phyloP scores from a whole-genome alignment of 2,329 filamentous ascomycete genomes.

The Chaetothyriales sp. region DNA sequence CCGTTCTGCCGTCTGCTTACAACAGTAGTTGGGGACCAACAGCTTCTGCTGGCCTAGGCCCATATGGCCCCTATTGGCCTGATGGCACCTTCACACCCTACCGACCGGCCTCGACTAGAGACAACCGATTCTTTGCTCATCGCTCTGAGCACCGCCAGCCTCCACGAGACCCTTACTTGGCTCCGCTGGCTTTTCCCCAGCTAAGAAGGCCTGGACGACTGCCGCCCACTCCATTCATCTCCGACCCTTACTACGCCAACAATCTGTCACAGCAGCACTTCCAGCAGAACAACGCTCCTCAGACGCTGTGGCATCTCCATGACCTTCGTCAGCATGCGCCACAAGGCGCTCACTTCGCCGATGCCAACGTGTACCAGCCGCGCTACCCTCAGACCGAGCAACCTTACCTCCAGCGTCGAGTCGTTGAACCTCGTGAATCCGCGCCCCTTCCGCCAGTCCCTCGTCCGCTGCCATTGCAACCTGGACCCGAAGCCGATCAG shows the following conservation, averaged over 20 bases:
- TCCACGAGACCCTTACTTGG: not conserved
- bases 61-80: constrained; percentile 49
- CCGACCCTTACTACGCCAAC: constrained; percentile 1
- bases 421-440: not conserved
- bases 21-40: constrained; percentile 44
- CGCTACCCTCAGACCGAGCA: not conserved
- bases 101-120: constrained; percentile 41
- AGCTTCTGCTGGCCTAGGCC: constrained; percentile 40
- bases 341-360: not conserved
- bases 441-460: not conserved
- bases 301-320: not conserved
- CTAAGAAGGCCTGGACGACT: constrained; percentile 2
- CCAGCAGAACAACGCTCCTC: not conserved
- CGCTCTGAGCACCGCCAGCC: not conserved
- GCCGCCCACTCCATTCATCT: constrained; percentile 10
- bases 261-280: not conserved
- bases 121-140: constrained; percentile 26
- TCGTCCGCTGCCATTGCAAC: constrained; percentile 2
- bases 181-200: not conserved
- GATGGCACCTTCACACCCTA: constrained; percentile 48
- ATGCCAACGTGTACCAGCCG: not conserved
- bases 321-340: not conserved
- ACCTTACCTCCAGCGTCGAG: not conserved
- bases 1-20: constrained; percentile 43
- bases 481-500: constrained; percentile 11